phyloP scores from a whole-genome alignment of 106 monocot genomes.

The Allium cepa region DNA sequence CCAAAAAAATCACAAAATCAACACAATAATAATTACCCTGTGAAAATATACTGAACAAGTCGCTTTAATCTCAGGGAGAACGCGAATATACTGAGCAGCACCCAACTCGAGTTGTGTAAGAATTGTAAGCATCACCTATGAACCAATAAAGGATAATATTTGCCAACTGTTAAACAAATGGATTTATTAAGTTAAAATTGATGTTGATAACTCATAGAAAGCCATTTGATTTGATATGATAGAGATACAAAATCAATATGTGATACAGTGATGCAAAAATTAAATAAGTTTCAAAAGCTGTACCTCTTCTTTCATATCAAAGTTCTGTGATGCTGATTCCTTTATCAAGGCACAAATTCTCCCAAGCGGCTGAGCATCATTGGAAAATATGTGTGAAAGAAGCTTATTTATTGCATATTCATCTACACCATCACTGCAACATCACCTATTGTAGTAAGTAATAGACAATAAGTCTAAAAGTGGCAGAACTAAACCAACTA shows the following conservation, averaged over 20 bases:
- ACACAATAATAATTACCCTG: conserved; percentile 39
- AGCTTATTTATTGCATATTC: conserved; percentile 83
- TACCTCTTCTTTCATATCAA: conserved; percentile 99
- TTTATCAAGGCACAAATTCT: conserved; percentile 66
- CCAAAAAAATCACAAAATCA: too few species aligned
- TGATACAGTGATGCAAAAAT: not conserved
- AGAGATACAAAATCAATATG: too few species aligned
- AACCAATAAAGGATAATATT: too few species aligned
- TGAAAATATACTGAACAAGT: conserved; percentile 88
- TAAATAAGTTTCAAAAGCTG: not conserved
- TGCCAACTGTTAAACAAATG: too few species aligned
- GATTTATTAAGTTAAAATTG: too few species aligned
- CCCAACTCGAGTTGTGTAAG: conserved; percentile 87
- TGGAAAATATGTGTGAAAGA: conserved; percentile 60
- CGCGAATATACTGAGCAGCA: conserved; percentile 56
- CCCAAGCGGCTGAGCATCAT: conserved; percentile 27
- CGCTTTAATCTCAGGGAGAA: conserved; percentile 57
- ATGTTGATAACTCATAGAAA: too few species aligned
- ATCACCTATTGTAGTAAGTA: conserved; percentile 9
- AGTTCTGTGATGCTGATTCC: conserved; percentile 58
- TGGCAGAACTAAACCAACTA: not conserved
- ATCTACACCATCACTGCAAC: conserved; percentile 88
- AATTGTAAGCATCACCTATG: conserved; percentile 77
- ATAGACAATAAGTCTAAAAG: not conserved
- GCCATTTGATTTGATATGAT: too few species aligned